Evolutionary conservation across 129 eudicot genomes (phyloP), one percentile per base, ranked within the genome.

Genomic region (Kitagawia praeruptora): DNA sequence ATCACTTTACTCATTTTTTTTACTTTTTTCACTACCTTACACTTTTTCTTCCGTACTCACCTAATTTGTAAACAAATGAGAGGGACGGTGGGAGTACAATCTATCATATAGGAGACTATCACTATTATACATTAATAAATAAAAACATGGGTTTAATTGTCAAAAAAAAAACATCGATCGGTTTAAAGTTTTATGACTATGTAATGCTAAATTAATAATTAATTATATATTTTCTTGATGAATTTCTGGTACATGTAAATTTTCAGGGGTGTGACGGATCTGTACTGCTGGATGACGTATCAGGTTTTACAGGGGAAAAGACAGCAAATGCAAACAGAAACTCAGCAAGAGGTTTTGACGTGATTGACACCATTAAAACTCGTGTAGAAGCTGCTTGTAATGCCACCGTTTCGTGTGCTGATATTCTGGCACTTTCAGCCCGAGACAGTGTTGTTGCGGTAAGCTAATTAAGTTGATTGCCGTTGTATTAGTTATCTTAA

Each of bases 201-300:
- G 34, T 12, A 4, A 69, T 16, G 23, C n/a, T 31, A 31, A 31
- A 31, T 31, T 31, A 31, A 31, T 34, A 39, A 39, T 39, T 1
- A 14, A 14, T 44, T 44, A 45, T 70, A 13, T 31, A 31, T 31
- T 31, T 31, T 31, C 34, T 31, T 31, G 34, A 31, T 31, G 34
- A 31, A 70, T 70, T 31, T 31, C 41, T 45, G 27, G 21, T 31
- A 31, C 34, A 31, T 42, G 51, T 0, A 44, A 4, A 54, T 18
- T 4, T 71, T 21, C 61, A 88, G 92, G 92, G 92, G 0, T 88
- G 92, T 75, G 92, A 88, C 78, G 92, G 83, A 14, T 84, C 89
- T 3, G 25, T 88, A 31, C 64, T 88, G 74, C 74, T 88, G 47
- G 86, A 88, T 42, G 89, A 82, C 70, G 78, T 87, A 2, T 39